Conservation (phyloP, 768 basidiomycete genomes). For the Stropharia rugosoannulata region DNA sequence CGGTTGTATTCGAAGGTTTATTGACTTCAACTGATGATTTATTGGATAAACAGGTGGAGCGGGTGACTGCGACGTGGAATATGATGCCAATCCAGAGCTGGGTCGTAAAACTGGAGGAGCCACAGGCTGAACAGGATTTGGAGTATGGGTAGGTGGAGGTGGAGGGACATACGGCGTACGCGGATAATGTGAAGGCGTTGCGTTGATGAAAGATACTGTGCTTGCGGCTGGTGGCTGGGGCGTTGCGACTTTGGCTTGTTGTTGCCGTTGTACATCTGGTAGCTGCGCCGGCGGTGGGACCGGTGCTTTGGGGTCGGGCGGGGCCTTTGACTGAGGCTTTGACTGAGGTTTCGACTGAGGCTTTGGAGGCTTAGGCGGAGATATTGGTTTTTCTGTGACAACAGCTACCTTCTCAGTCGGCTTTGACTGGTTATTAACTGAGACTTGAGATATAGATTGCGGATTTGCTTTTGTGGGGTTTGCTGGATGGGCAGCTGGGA, state of each 20-base stretch:
- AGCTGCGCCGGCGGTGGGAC: background rate
- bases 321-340: conserved; percentile 7
- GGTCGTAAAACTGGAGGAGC: conserved; percentile 23
- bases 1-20: conserved; percentile 59
- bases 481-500: conserved; percentile 29
- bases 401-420: conserved; percentile 18
- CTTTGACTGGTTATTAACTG: conserved; percentile 23
- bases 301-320: conserved; percentile 1
- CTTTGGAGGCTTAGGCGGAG: conserved; percentile 11
- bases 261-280: conserved; percentile 24
- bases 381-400: conserved; percentile 15
- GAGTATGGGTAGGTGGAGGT: conserved; percentile 16
- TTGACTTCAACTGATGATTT: conserved; percentile 48
- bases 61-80: conserved; percentile 38
- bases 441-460: conserved; percentile 18
- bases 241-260: conserved; percentile 26
- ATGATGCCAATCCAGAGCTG: conserved; percentile 21
- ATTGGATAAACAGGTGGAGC: conserved; percentile 33
- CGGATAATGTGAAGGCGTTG: conserved; percentile 50
- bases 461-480: conserved; percentile 21
- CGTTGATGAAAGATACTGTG: conserved; percentile 31
- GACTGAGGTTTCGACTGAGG: conserved; percentile 4
- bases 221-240: conserved; percentile 30
- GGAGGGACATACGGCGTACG: conserved; percentile 48
- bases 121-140: conserved; percentile 13